Percentiles rank a stretch among this genome's conserved stretches.
Conservation (phyloP, 2,329 filamentous ascomycete species). For the Exophiala sp. region DNA sequence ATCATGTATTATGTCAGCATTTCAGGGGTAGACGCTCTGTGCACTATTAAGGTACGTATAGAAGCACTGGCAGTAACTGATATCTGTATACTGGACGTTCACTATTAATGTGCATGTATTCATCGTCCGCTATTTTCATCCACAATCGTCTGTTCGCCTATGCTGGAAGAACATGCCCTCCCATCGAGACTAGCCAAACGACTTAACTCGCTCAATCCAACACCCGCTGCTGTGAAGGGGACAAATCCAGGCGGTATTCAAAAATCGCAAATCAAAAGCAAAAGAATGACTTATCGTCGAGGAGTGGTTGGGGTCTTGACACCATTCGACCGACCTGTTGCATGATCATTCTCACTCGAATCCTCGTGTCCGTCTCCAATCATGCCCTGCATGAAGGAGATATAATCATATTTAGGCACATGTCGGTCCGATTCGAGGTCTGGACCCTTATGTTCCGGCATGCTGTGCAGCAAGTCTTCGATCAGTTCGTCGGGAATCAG, state of each 20-base stretch:
- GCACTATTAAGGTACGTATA: not conserved
- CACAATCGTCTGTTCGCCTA: not conserved
- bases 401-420: constrained; percentile 87
- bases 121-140: constrained; percentile 1
- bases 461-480: constrained; percentile 79
- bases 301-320: constrained; percentile 21
- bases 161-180: not conserved
- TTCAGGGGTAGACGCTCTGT: not conserved
- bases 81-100: too few relatives aligned
- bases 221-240: not conserved
- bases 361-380: constrained; percentile 43
- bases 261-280: not conserved
- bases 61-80: too few relatives aligned
- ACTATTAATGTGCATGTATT: not conserved
- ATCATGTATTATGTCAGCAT: not conserved
- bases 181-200: not conserved
- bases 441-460: constrained; percentile 76
- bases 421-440: constrained; percentile 81
- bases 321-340: constrained; percentile 18
- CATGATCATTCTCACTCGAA: constrained; percentile 3
- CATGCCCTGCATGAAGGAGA: constrained; percentile 90
- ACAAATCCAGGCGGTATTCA: constrained; percentile 1
- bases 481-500: constrained; percentile 96
- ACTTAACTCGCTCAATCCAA: constrained; percentile 1
- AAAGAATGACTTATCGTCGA: constrained; percentile 3